Conservation (phyloP, 306 rosid species). For the Corylus heterophylla region DNA sequence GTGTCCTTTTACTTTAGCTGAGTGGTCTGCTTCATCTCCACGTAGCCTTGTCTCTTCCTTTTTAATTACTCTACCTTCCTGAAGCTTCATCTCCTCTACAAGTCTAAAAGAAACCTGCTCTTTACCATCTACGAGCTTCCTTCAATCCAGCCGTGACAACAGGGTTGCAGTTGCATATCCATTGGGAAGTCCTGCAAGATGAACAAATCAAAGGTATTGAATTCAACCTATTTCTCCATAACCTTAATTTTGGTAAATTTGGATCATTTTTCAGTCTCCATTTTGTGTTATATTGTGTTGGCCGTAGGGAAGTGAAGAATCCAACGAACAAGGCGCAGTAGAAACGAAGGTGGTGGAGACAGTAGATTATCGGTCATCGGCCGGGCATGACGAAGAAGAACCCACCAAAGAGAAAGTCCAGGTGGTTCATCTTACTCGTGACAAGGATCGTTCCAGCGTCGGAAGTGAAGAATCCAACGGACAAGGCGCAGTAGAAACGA, state of each 20-base stretch:
- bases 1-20: too few relatives aligned
- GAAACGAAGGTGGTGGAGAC: constrained; percentile 38
- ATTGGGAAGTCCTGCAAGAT: neutral
- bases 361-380: constrained; percentile 28
- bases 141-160: neutral
- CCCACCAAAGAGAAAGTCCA: constrained; percentile 18
- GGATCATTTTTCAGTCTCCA: neutral
- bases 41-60: too few relatives aligned
- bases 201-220: neutral
- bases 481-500: constrained; percentile 24
- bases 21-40: too few relatives aligned
- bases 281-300: neutral
- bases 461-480: neutral
- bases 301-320: constrained; percentile 30
- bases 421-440: constrained; percentile 34
- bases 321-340: constrained; percentile 25
- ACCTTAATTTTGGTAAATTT: neutral
- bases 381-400: constrained; percentile 22
- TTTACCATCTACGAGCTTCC: neutral
- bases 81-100: too few relatives aligned
- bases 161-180: too few relatives aligned
- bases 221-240: neutral
- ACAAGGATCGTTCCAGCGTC: neutral
- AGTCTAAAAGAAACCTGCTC: too few relatives aligned
- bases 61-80: too few relatives aligned